Evolutionary conservation across 192 early-diverging fungal species (phyloP).

Genomic region (Jimgerdemannia lactiflua): DNA sequence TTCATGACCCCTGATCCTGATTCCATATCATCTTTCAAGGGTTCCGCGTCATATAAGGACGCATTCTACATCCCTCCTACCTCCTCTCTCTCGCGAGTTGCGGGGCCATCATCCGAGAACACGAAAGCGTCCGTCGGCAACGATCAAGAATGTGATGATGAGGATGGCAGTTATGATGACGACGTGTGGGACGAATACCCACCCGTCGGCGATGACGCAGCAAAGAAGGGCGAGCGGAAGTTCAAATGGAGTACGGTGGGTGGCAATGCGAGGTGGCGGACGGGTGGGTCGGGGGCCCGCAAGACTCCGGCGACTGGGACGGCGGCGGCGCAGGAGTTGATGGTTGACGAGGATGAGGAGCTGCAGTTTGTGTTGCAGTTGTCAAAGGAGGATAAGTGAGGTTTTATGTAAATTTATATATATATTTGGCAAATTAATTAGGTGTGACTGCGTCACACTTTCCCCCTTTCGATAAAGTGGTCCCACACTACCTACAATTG

Average conservation of each 20-base stretch:
- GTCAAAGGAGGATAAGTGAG: not conserved
- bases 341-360: not conserved
- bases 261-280: not conserved
- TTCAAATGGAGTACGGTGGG: too few relatives aligned
- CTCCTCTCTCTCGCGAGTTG: too few relatives aligned
- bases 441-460: too few relatives aligned
- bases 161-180: not conserved
- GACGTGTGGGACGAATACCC: not conserved
- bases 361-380: conserved; percentile 3
- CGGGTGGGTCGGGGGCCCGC: too few relatives aligned
- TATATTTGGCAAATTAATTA: too few relatives aligned
- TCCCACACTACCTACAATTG: too few relatives aligned
- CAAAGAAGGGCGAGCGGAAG: not conserved
- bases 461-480: too few relatives aligned
- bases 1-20: not conserved
- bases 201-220: not conserved
- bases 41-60: too few relatives aligned
- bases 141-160: not conserved
- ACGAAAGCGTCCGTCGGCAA: not conserved
- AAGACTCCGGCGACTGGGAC: not conserved
- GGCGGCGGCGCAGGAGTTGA: not conserved
- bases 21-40: not conserved
- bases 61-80: too few relatives aligned
- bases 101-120: not conserved
- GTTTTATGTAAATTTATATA: too few relatives aligned